Conservation (phyloP, 768 basidiomycete species). For the Tephrocybe sp. region DNA sequence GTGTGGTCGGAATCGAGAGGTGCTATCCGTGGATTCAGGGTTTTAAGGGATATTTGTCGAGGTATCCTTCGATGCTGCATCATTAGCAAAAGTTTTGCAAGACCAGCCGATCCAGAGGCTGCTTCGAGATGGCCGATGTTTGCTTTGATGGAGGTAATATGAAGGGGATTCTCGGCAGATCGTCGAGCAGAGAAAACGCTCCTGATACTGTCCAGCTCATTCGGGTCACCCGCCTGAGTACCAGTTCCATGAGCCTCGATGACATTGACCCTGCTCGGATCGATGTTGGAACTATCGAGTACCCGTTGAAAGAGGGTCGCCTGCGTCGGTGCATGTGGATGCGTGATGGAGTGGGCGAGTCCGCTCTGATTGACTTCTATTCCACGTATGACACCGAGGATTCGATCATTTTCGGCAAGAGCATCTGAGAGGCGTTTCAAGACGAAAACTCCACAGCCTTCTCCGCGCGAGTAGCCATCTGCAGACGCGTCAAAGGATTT, state of each 20-base stretch:
- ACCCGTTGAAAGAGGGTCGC: slow-evolving; percentile 51
- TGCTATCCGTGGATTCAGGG: slow-evolving; percentile 56
- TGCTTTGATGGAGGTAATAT: slow-evolving; percentile 69
- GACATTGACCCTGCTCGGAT: slow-evolving; percentile 50
- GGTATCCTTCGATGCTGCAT: slow-evolving; percentile 56
- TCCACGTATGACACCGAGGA: slow-evolving; percentile 69
- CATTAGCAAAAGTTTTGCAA: slow-evolving; percentile 76
- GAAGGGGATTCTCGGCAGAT: slow-evolving; percentile 47
- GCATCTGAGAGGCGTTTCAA: slow-evolving; percentile 73
- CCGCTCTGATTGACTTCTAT: slow-evolving; percentile 75
- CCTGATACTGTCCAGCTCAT: slow-evolving; percentile 64
- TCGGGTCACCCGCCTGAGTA: slow-evolving; percentile 69
- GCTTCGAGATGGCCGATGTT: slow-evolving; percentile 79
- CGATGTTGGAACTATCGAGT: slow-evolving; percentile 43
- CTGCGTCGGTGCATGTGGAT: slow-evolving; percentile 68
- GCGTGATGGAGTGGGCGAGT: slow-evolving; percentile 65
- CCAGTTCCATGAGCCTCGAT: slow-evolving; percentile 79
- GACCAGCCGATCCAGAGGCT: slow-evolving; percentile 70
- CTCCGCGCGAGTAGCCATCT: slow-evolving; percentile 71
- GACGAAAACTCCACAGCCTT: slow-evolving; percentile 72
- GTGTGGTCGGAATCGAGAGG: slow-evolving; percentile 47
- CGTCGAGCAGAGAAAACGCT: slow-evolving; percentile 48
- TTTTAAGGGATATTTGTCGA: slow-evolving; percentile 54
- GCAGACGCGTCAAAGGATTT: slow-evolving; percentile 71
- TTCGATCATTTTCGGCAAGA: slow-evolving; percentile 61